A percentile compares a stretch with the other conserved stretches of the same genome.
Conservation (phyloP, 2,329 filamentous ascomycete genomes). For the Microsporum audouinii region DNA sequence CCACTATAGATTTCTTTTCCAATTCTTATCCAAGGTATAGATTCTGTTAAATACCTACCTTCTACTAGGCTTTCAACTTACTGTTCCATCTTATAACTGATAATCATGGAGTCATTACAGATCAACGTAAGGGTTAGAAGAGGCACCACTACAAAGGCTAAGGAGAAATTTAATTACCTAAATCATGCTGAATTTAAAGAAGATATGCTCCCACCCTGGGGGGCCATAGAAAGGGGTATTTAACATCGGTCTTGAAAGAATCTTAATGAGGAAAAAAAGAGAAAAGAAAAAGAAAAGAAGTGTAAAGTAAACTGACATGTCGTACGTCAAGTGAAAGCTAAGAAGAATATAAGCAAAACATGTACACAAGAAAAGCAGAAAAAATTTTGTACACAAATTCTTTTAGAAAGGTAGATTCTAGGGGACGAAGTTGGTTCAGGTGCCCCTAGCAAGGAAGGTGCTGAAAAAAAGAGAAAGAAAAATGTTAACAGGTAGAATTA, state of each 20-base stretch:
- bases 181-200: not conserved
- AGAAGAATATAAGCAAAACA: slow-evolving; percentile 6
- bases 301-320: not conserved
- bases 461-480: slow-evolving; percentile 3
- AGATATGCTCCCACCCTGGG: not conserved
- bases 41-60: not conserved
- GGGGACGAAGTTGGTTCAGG: not conserved
- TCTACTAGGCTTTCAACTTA: not conserved
- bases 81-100: not conserved
- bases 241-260: not conserved
- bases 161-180: not conserved
- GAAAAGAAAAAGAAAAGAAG: not conserved
- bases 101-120: too few relatives aligned
- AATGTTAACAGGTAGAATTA: not conserved
- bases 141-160: not conserved
- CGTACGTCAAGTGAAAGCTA: slow-evolving; percentile 1
- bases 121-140: not conserved
- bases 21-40: not conserved
- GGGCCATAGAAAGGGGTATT: not conserved
- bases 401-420: not conserved
- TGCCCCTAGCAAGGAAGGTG: not conserved
- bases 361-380: not conserved
- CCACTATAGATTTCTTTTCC: not conserved
- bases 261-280: not conserved
- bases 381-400: not conserved